Percentiles rank a stretch among this genome's conserved stretches.
phyloP scores from a whole-genome alignment of 2,329 filamentous ascomycete genomes.

The Trichoderma polysporum region DNA sequence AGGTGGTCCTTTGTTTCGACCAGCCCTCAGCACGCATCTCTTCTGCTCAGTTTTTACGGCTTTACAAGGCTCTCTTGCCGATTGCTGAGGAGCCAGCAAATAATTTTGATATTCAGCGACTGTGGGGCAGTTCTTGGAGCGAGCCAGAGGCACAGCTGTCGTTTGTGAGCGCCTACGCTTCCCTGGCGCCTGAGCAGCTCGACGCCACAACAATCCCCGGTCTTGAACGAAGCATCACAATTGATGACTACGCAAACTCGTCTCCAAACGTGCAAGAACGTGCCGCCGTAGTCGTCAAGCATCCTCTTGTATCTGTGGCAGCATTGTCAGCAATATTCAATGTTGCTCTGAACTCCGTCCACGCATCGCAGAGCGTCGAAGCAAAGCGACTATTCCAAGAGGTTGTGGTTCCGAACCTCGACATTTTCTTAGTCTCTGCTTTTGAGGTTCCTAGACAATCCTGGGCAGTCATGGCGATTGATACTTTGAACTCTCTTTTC shows the following conservation, averaged over 20 bases:
- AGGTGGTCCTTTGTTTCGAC: slow-evolving; percentile 78
- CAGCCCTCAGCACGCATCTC: slow-evolving; percentile 74
- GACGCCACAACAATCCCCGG: slow-evolving; percentile 84
- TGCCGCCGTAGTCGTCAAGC: slow-evolving; percentile 66
- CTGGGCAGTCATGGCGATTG: slow-evolving; percentile 71
- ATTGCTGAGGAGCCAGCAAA: slow-evolving; percentile 57
- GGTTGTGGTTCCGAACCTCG: slow-evolving; percentile 69
- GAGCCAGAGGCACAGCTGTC: slow-evolving; percentile 85
- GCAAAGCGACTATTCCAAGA: slow-evolving; percentile 66
- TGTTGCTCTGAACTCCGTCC: slow-evolving; percentile 60
- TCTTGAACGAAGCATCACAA: slow-evolving; percentile 73
- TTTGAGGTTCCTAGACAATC: slow-evolving; percentile 71
- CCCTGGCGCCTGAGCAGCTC: slow-evolving; percentile 70
- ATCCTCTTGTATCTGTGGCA: slow-evolving; percentile 84
- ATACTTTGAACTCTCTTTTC: slow-evolving; percentile 75
- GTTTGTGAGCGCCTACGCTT: slow-evolving; percentile 87
- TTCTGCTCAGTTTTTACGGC: slow-evolving; percentile 72
- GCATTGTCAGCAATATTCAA: slow-evolving; percentile 71
- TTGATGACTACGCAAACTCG: slow-evolving; percentile 55
- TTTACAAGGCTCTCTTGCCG: slow-evolving; percentile 77
- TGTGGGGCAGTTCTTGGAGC: slow-evolving; percentile 91
- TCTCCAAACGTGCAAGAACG: slow-evolving; percentile 51
- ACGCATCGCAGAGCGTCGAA: slow-evolving; percentile 62
- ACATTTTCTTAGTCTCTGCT: slow-evolving; percentile 76
- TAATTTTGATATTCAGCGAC: slow-evolving; percentile 74